Conservation (phyloP, 2,329 filamentous ascomycete species). For the Zymoseptoria brevis region DNA sequence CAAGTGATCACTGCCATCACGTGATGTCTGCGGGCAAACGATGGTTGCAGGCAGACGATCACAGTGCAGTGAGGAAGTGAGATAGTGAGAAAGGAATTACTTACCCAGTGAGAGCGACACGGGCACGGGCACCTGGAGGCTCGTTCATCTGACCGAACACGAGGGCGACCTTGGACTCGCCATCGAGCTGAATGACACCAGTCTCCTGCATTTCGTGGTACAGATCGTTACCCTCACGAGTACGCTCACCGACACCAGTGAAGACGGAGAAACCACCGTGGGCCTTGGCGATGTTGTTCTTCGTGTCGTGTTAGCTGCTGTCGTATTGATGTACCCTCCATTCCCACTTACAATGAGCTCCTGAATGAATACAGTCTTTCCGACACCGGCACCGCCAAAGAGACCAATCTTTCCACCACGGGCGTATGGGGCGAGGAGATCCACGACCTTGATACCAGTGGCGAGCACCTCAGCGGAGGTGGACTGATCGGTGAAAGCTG, state of each 20-base stretch:
- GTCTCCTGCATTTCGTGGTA: slow-evolving; percentile 99
- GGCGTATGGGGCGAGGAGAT: slow-evolving; percentile 95
- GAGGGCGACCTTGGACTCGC: slow-evolving; percentile 97
- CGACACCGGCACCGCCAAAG: slow-evolving; percentile 99
- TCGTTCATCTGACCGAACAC: slow-evolving; percentile 99
- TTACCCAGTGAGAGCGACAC: slow-evolving; percentile 98
- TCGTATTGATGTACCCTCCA: background rate
- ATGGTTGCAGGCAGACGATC: too few species aligned
- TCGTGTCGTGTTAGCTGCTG: slow-evolving; percentile 23
- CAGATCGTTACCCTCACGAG: slow-evolving; percentile 99
- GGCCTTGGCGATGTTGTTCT: slow-evolving; percentile 99
- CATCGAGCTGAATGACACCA: slow-evolving; percentile 97
- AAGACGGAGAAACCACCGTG: slow-evolving; percentile 99
- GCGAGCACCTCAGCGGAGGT: slow-evolving; percentile 93
- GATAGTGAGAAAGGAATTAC: too few species aligned
- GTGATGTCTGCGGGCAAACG: too few species aligned
- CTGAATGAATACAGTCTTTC: slow-evolving; percentile 99
- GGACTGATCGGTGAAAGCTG: slow-evolving; percentile 88
- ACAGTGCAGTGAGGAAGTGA: too few species aligned
- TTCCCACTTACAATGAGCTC: slow-evolving; percentile 71
- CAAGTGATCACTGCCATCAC: too few species aligned
- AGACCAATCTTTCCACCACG: slow-evolving; percentile 99
- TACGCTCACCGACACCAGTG: slow-evolving; percentile 99
- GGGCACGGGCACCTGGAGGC: slow-evolving; percentile 97
- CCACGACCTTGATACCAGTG: slow-evolving; percentile 99